phyloP scores from a whole-genome alignment of 192 early-diverging fungal genomes.

The Entomortierella beljakovae region DNA sequence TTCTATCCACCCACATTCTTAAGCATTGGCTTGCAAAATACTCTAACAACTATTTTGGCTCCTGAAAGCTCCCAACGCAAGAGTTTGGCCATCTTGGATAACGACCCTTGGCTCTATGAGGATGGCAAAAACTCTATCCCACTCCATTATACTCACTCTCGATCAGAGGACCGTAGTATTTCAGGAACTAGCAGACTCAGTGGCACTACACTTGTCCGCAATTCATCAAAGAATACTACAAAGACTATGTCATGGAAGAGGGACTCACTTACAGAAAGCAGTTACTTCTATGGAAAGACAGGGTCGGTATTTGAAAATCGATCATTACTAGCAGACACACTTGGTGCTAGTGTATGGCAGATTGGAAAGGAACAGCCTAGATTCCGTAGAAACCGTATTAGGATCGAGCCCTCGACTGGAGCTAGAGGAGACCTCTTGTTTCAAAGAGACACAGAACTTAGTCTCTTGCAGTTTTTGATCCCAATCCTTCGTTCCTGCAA shows the following conservation, averaged over 20 bases:
- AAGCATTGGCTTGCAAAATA: constrained; percentile 55
- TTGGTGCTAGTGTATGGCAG: constrained; percentile 26
- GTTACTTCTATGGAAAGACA: constrained; percentile 28
- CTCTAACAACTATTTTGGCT: constrained; percentile 58
- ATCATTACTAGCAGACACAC: constrained; percentile 9
- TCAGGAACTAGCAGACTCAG: constrained; percentile 31
- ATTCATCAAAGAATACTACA: constrained; percentile 21
- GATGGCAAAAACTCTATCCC: background rate
- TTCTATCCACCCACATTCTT: constrained; percentile 55
- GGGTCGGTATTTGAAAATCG: constrained; percentile 16
- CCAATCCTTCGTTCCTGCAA: constrained; percentile 33
- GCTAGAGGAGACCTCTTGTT: constrained; percentile 23
- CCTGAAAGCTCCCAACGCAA: constrained; percentile 56
- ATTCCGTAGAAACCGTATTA: constrained; percentile 34
- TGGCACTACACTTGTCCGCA: constrained; percentile 28
- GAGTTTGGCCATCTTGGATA: constrained; percentile 51
- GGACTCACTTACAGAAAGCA: constrained; percentile 31
- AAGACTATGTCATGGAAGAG: constrained; percentile 15
- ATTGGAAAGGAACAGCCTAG: constrained; percentile 29
- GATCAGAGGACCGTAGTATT: constrained; percentile 22
- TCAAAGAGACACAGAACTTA: constrained; percentile 32
- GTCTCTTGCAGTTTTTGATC: constrained; percentile 43
- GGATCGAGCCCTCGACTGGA: constrained; percentile 9
- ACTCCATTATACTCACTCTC: constrained; percentile 7
- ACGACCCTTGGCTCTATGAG: constrained; percentile 63